phyloP scores from a whole-genome alignment of 1,139 yeast species.

The Geotrichum citri-aurantii region DNA sequence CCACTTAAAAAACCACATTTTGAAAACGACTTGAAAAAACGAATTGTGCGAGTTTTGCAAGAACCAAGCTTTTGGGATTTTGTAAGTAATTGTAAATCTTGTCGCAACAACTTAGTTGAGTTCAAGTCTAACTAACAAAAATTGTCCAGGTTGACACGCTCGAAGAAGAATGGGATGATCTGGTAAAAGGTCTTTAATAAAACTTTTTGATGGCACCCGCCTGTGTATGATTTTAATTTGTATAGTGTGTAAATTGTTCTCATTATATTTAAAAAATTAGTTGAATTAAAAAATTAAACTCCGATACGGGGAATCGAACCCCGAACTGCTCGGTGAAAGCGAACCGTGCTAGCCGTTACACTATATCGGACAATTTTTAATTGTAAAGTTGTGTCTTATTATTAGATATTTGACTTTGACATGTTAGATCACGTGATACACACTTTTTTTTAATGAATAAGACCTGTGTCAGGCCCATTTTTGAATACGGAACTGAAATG shows the following conservation, averaged over 20 bases:
- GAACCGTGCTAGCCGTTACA: slow-evolving; percentile 81
- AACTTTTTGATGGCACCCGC: too few relatives aligned
- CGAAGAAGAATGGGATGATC: slow-evolving; percentile 14
- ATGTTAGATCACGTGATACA: too few relatives aligned
- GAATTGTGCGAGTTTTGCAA: slow-evolving; percentile 7
- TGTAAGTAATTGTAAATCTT: slow-evolving; percentile 8
- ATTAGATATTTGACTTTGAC: too few relatives aligned
- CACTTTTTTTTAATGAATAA: too few relatives aligned
- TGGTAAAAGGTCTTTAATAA: slow-evolving; percentile 1
- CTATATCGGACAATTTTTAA: slow-evolving; percentile 68
- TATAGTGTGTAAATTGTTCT: too few relatives aligned
- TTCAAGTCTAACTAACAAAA: neutral
- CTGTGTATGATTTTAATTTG: too few relatives aligned
- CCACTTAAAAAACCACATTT: neutral
- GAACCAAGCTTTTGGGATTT: slow-evolving; percentile 18
- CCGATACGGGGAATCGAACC: slow-evolving; percentile 83
- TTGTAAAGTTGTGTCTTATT: too few relatives aligned
- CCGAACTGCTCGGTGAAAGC: slow-evolving; percentile 80
- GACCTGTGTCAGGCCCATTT: too few relatives aligned
- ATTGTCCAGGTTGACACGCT: slow-evolving; percentile 9
- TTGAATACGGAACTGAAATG: too few relatives aligned
- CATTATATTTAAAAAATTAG: too few relatives aligned
- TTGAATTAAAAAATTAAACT: slow-evolving; percentile 32
- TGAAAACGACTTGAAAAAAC: slow-evolving; percentile 2
- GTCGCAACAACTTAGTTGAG: neutral